Conservation (phyloP, 1,284 basidiomycete genomes). For the Boletus sp. region DNA sequence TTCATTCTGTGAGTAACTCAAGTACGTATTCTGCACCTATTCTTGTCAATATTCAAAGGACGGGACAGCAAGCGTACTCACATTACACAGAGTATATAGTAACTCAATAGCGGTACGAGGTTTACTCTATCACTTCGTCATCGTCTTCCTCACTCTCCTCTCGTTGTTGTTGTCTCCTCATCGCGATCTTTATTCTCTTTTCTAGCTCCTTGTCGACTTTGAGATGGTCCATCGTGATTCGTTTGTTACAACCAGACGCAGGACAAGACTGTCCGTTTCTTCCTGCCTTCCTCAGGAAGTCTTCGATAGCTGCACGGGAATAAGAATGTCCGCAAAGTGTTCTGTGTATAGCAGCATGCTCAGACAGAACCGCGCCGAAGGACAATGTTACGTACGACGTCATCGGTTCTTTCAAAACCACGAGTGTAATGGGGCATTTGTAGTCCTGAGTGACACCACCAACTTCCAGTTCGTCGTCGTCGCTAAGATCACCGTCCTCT, state of each 20-base stretch:
- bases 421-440: slow-evolving; percentile 79
- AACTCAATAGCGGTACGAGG: background rate
- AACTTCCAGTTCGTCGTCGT: slow-evolving; percentile 79
- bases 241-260: slow-evolving; percentile 67
- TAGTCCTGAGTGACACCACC: slow-evolving; percentile 82
- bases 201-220: slow-evolving; percentile 58
- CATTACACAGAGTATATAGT: slow-evolving; percentile 19
- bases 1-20: background rate
- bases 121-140: slow-evolving; percentile 64
- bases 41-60: background rate
- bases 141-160: slow-evolving; percentile 61
- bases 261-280: slow-evolving; percentile 58
- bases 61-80: slow-evolving; percentile 4
- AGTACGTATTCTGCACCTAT: background rate
- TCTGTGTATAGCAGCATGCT: slow-evolving; percentile 42
- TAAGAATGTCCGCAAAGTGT: slow-evolving; percentile 72
- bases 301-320: slow-evolving; percentile 61
- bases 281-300: slow-evolving; percentile 49
- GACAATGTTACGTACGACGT: slow-evolving; percentile 62
- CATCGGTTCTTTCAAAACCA: slow-evolving; percentile 64
- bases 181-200: slow-evolving; percentile 59
- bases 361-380: slow-evolving; percentile 10
- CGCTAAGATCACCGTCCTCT: slow-evolving; percentile 78
- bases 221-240: slow-evolving; percentile 56
- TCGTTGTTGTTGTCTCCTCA: slow-evolving; percentile 52